Evolutionary conservation across 768 basidiomycete genomes (phyloP).

Genomic region (Dioszegia aurantiaca): DNA sequence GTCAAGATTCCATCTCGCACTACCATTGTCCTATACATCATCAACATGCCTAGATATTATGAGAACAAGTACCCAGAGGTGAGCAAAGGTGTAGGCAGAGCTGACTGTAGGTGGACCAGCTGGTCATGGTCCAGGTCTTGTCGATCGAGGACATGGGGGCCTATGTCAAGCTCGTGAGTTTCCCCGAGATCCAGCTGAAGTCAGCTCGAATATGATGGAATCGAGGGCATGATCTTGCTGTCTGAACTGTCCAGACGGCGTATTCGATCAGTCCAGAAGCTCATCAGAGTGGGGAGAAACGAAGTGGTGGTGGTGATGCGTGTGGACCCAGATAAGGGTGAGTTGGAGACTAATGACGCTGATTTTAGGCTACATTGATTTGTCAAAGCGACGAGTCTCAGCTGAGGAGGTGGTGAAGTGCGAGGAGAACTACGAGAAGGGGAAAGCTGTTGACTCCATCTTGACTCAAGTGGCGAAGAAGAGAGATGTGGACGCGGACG

Average conservation of each 20-base stretch:
- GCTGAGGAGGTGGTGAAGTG: constrained; percentile 99
- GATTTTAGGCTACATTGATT: constrained; percentile 85
- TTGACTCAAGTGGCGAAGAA: constrained; percentile 55
- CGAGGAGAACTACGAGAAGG: constrained; percentile 97
- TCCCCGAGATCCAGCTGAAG: not conserved
- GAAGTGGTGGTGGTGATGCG: constrained; percentile 97
- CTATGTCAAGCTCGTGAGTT: constrained; percentile 88
- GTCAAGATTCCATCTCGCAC: not conserved
- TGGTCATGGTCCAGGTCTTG: constrained; percentile 99
- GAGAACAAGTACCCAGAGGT: constrained; percentile 75
- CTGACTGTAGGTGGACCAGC: constrained; percentile 76
- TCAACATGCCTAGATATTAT: constrained; percentile 65
- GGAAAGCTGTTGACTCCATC: constrained; percentile 79
- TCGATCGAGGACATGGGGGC: constrained; percentile 99
- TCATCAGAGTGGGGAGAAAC: constrained; percentile 94
- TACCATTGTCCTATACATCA: not conserved
- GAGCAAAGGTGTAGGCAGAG: constrained; percentile 4
- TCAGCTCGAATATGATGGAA: constrained; percentile 97
- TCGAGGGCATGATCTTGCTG: constrained; percentile 99
- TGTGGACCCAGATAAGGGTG: constrained; percentile 98
- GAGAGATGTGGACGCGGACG: constrained; percentile 61
- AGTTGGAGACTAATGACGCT: constrained; percentile 23
- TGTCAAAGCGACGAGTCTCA: constrained; percentile 95
- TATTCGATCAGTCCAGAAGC: constrained; percentile 94
- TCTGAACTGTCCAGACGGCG: constrained; percentile 94